Evolutionary conservation across 1,284 basidiomycete species (phyloP), one percentile per base, ranked within the genome.

Genomic region (Moesziomyces parantarcticus): DNA sequence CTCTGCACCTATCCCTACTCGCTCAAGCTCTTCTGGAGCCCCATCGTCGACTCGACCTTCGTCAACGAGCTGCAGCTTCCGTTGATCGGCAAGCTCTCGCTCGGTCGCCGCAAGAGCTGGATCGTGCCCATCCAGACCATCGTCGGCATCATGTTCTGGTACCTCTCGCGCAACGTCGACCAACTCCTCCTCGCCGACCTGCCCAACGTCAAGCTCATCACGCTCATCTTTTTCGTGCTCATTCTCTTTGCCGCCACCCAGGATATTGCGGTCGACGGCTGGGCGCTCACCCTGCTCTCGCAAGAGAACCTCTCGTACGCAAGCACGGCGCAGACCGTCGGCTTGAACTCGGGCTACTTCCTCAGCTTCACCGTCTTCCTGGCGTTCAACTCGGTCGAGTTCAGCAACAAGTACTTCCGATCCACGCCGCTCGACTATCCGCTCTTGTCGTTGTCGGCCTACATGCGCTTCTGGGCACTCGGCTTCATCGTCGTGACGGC

Each of bases 241-340:
- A 95, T 74, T 29, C 89, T 95, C 66, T 92, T 99, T 75, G 96
- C 97, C 18, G 97, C 97, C 7, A 99, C 97, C 0, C 97, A 99
- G 92, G 96, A 99, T 84, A 98, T 98, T 70, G 96, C 96, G 48
- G 96, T 99, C 20, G 96, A 99, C 81, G 96, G 94, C 42, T 99
- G 97, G 97, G 97, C 97, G 9, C 88, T 99, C 55, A 98, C 94
- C 3, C 89, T 99, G 45, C 89, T 99, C 55, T 98, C 96, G 1
- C 90, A 94, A 68, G 94, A 96, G 71, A 97, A 95, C 82, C 86
- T 99, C 42, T 93, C 94, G 21, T 99, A 97, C 81, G 97, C 97
- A 7, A 96, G 93, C 25, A 99, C 96, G 5, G 97, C 96, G 50
- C 97, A 99, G 84, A 99, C 97, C 0, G 93, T 99, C 59, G 97